Evolutionary conservation across 345 rosid genomes (phyloP).

Genomic region (Melaleuca alternifolia): DNA sequence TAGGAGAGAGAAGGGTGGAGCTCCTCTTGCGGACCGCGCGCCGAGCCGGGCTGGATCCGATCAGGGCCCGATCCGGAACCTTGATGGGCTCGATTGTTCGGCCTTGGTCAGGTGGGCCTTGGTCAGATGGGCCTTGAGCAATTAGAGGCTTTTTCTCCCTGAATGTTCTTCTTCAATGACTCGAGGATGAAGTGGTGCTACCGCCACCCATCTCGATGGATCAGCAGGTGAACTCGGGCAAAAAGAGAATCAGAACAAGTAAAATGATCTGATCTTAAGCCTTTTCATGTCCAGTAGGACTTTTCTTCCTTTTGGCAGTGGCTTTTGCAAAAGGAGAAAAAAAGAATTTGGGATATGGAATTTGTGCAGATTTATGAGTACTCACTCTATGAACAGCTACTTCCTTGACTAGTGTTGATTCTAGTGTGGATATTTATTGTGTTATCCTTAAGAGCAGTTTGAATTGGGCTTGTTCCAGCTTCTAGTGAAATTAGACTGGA

Average conservation of each 20-base stretch:
- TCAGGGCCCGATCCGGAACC: neutral
- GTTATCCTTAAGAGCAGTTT: neutral
- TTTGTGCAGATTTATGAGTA: neutral
- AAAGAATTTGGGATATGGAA: neutral
- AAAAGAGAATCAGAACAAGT: too few relatives aligned
- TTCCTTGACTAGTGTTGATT: neutral
- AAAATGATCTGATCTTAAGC: too few relatives aligned
- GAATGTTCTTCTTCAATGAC: neutral
- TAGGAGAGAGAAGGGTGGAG: too few relatives aligned
- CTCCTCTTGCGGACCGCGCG: too few relatives aligned
- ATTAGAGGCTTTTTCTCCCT: neutral
- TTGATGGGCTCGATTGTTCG: neutral
- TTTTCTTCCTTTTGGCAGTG: neutral
- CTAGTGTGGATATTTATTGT: neutral
- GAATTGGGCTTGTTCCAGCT: neutral
- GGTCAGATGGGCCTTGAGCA: neutral
- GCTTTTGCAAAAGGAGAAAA: neutral
- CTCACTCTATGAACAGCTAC: neutral
- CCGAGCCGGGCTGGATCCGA: neutral
- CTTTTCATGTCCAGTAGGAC: too few relatives aligned
- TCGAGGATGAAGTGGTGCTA: too few relatives aligned
- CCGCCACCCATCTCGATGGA: too few relatives aligned
- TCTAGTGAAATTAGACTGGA: neutral
- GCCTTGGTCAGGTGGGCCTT: neutral
- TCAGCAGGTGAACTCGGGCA: too few relatives aligned